Evolutionary conservation across 148 eudicot genomes (phyloP), one percentile per base, ranked within the genome.

Genomic region (Camellia sinensis): DNA sequence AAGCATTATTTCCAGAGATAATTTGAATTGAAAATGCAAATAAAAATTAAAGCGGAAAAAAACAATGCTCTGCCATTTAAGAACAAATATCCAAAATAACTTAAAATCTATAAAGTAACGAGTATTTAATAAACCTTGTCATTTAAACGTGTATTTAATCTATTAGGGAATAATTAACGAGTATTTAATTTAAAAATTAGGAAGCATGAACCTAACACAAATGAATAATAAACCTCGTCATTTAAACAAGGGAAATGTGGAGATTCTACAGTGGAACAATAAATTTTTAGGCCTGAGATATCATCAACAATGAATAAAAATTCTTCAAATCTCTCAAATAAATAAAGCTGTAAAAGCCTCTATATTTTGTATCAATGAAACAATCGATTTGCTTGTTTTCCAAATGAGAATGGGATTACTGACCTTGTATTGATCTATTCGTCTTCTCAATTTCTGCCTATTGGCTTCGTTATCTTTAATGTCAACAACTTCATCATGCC

Each of bases 401-500:
- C 22, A 7, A 41, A 29, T 13, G 50, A 57, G 71, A 56, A 66
- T 67, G 18, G 43, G 57, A 41, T 21, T 67, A 78, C 86, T 80
- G 50, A 91, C 99, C 92, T 95, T 95, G 87, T 82, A 93, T 74
- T 87, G 97, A 76, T 83, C 85, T 83, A 89, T 76, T 19, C 99
- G 97, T 56, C 95, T 86, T 81, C 87, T 87, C 79, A 95, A 79
- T 78, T 95, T 95, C 86, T 92, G 88, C 85, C 85, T 87, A 83
- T 95, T 93, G 80, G 86, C 92, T 76, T 88, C 93, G 77, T 89
- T 93, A 84, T 93, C 99, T 85, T 95, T 95, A 60, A 95, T 92
- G 73, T 93, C 98, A 71, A 95, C 91, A 71, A 79, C 94, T 89
- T 93, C 99, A 75, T 89, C 99, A 82, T 92, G 99, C 68, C 93